Evolutionary conservation across 495 filamentous ascomycete species (phyloP).

Genomic region (Stereocaulon alpinum): DNA sequence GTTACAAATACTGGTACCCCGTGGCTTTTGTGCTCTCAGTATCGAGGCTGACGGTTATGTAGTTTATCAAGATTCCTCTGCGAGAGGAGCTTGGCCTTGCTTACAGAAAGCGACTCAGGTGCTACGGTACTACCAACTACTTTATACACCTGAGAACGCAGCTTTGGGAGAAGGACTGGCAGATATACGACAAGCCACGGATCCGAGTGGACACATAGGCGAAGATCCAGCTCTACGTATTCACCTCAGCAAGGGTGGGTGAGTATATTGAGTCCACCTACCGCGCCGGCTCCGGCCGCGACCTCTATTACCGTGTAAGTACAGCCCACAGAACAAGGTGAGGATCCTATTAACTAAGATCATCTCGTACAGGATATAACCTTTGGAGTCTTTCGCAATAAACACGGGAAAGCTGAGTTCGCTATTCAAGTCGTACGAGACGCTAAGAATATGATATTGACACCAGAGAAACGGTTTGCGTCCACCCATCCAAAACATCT

Average conservation of each 20-base stretch:
- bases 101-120: background rate
- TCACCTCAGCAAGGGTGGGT: constrained; percentile 19
- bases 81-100: background rate
- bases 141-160: background rate
- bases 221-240: constrained; percentile 7
- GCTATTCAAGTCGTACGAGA: constrained; percentile 16
- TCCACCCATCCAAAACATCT: background rate
- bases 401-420: constrained; percentile 17
- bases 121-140: background rate
- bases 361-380: constrained; percentile 12
- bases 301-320: constrained; percentile 11
- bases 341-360: background rate
- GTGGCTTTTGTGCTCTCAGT: background rate
- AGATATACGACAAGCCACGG: constrained; percentile 9
- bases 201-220: constrained; percentile 6
- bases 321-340: background rate
- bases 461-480: constrained; percentile 14
- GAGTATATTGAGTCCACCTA: constrained; percentile 12
- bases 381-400: constrained; percentile 20
- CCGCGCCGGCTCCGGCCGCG: constrained; percentile 9
- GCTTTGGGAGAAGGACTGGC: constrained; percentile 8
- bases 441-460: constrained; percentile 18
- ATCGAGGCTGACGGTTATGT: background rate
- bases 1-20: background rate
- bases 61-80: background rate